Base-by-base conservation (phyloP, 331 rosid species). In the Telfairia occidentalis region DNA sequence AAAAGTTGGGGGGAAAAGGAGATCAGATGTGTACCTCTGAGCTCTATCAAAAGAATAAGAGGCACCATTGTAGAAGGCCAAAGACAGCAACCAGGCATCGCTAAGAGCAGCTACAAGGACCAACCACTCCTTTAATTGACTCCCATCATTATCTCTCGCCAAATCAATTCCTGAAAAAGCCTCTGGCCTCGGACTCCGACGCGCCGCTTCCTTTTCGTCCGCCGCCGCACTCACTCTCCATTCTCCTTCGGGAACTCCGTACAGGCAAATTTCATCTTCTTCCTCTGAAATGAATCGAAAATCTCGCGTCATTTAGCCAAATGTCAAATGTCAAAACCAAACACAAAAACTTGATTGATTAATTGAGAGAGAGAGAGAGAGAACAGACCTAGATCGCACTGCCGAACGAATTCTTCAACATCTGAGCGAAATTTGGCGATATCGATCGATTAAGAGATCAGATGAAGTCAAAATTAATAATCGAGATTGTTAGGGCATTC, bases 301-400 rank as follows among this genome's bases (percentile, higher is more conserved):
- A n/a, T n/a, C n/a, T 35, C 40, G 0, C 70, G 5, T 42, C 59
- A 8, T 5, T 21, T 0, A 48, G 29, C 1, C 15, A n/a, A n/a
- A n/a, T n/a, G n/a, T n/a, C n/a, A n/a, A 74, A 8, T 8, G 37
- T 2, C 10, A 73, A 12, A 42, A 2, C 23, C 2, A 15, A 77
- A 3, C 37, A n/a, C 37, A 32, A 32, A 32, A 32, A 2, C 37
- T 32, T 32, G 37, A 32, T 2, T 2, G 37, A 32, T n/a, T n/a
- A n/a, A n/a, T n/a, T 32, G 5, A 5, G 37, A 5, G 3, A 2
- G 37, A 32, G 23, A 75, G 45, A 79, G 77, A 23, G 53, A 79
- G 75, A 82, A 79, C 88, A 83, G 81, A 89, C 91, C 89, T 5
- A 89, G 94, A 82, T 89, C 88, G 45, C 89, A 86, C 82, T 77